Conservation (phyloP, 1,139 yeast genomes). For the Magnusiomyces clavatus region DNA sequence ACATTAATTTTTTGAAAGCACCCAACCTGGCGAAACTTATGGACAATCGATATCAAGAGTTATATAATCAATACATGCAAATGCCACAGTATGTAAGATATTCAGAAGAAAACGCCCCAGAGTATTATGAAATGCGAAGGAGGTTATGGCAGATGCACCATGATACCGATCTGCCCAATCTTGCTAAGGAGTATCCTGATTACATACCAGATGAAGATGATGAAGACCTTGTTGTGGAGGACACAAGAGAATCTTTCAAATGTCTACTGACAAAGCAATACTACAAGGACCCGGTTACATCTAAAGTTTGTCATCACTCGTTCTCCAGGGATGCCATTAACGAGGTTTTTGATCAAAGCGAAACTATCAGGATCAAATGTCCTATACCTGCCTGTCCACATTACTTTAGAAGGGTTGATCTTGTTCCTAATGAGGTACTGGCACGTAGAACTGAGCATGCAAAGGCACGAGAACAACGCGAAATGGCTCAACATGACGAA, state of each 20-base stretch:
- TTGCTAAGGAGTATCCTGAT: slow-evolving; percentile 20
- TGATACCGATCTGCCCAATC: slow-evolving; percentile 19
- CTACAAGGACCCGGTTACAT: slow-evolving; percentile 24
- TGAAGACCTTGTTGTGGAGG: slow-evolving; percentile 24
- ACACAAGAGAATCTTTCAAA: slow-evolving; percentile 22
- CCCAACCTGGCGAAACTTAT: slow-evolving; percentile 2
- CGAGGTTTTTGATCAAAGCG: slow-evolving; percentile 14
- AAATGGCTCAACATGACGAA: slow-evolving; percentile 7
- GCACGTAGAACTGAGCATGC: slow-evolving; percentile 20
- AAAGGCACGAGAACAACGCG: slow-evolving; percentile 18
- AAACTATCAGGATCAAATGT: slow-evolving; percentile 15
- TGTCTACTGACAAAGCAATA: slow-evolving; percentile 25
- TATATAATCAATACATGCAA: not conserved
- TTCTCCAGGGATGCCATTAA: slow-evolving; percentile 22
- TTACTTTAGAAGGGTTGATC: slow-evolving; percentile 8
- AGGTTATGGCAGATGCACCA: slow-evolving; percentile 19
- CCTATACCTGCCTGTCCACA: slow-evolving; percentile 25
- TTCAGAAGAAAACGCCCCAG: not conserved
- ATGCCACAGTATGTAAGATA: slow-evolving; percentile 6
- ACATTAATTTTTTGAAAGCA: not conserved
- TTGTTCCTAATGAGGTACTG: slow-evolving; percentile 18
- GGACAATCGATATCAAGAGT: not conserved
- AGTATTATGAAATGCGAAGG: slow-evolving; percentile 7
- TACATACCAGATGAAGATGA: slow-evolving; percentile 17
- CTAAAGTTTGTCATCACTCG: slow-evolving; percentile 23